Percentiles rank a stretch among this genome's conserved stretches.
These are phyloP conservation scores for Rhazya stricta DNA, from an alignment of 257 asterid species.

Conservation along the genomic window DNA sequence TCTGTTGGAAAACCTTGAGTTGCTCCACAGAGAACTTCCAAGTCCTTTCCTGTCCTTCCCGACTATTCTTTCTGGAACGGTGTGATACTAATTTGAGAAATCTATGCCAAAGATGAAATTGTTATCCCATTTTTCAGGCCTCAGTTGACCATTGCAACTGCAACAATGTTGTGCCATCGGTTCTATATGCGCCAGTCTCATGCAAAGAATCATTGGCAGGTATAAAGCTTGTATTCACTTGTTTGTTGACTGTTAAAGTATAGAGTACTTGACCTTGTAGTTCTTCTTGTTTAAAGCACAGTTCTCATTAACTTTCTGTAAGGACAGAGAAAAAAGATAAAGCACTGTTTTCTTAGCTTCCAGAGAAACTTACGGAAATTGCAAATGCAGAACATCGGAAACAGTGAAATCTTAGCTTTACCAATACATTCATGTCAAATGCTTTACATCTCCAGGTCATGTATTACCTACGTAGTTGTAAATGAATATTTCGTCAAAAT, in stretches of 20 bases:
- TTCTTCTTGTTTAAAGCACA: not conserved
- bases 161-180: conserved; percentile 55
- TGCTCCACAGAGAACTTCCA: not conserved
- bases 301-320: not conserved
- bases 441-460: not conserved
- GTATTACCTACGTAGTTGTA: not conserved
- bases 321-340: not conserved
- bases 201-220: conserved; percentile 67
- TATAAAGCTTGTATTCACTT: conserved; percentile 21
- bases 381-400: not conserved
- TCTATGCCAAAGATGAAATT: conserved; percentile 6
- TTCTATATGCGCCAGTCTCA: conserved; percentile 65
- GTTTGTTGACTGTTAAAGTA: not conserved
- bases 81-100: not conserved
- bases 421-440: not conserved
- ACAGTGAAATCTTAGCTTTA: not conserved
- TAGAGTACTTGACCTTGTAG: not conserved
- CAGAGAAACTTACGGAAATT: not conserved
- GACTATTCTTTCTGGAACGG: not conserved
- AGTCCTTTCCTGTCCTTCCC: not conserved
- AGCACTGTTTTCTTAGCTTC: not conserved
- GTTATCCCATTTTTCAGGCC: conserved; percentile 43
- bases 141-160: conserved; percentile 56
- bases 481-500: not conserved
- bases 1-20: conserved; percentile 8